phyloP scores from a whole-genome alignment of 1,284 basidiomycete genomes.

The Sphaerobolus stellatus region DNA sequence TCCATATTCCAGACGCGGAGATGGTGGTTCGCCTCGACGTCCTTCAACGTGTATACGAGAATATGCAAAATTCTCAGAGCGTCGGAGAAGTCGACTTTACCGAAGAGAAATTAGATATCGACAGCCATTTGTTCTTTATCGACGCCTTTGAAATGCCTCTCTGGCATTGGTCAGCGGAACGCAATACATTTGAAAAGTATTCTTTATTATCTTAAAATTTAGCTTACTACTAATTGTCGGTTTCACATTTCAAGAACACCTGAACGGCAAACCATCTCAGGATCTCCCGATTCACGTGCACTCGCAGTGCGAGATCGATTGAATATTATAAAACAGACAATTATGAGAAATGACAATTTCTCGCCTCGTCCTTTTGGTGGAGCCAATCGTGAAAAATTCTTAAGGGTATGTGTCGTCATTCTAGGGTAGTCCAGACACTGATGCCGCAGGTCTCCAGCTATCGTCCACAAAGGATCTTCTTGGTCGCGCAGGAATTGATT shows the following conservation, averaged over 20 bases:
- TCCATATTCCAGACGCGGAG: slow-evolving; percentile 52
- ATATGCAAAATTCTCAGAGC: slow-evolving; percentile 72
- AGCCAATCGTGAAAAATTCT: slow-evolving; percentile 68
- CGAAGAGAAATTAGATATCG: slow-evolving; percentile 75
- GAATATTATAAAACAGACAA: slow-evolving; percentile 85
- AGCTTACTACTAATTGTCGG: too few species aligned
- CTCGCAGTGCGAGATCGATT: slow-evolving; percentile 78
- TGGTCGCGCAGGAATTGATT: slow-evolving; percentile 87
- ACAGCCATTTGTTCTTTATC: slow-evolving; percentile 81
- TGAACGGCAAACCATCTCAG: slow-evolving; percentile 76
- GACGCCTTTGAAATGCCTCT: slow-evolving; percentile 94
- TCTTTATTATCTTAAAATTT: slow-evolving; percentile 17
- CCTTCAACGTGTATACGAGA: slow-evolving; percentile 79
- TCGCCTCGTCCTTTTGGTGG: slow-evolving; percentile 83
- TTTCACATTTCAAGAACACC: too few species aligned
- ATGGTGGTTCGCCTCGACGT: slow-evolving; percentile 79
- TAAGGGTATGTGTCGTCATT: slow-evolving; percentile 60
- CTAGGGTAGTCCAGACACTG: slow-evolving; percentile 13
- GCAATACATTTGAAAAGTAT: slow-evolving; percentile 83
- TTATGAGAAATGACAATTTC: slow-evolving; percentile 93
- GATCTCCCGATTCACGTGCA: slow-evolving; percentile 77
- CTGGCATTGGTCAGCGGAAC: slow-evolving; percentile 84
- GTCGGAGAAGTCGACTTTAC: slow-evolving; percentile 45
- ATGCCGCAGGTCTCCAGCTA: slow-evolving; percentile 50
- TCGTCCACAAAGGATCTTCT: slow-evolving; percentile 96